Percentiles rank a stretch among this genome's conserved stretches.
Conservation (phyloP, 2,329 filamentous ascomycete species). For the Teratosphaeria gauchensis region DNA sequence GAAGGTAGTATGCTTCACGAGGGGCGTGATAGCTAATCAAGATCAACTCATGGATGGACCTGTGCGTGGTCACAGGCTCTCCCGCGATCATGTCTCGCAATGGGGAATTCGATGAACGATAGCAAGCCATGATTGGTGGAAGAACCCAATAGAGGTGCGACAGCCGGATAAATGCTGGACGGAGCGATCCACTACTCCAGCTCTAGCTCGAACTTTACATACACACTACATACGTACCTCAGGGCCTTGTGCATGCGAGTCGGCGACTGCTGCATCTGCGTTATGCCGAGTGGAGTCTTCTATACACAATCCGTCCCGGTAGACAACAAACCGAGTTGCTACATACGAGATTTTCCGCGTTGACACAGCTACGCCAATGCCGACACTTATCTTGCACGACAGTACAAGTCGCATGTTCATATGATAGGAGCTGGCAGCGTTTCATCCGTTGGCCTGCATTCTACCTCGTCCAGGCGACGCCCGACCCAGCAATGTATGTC, state of each 20-base stretch:
- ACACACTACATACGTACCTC: not conserved
- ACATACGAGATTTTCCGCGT: not conserved
- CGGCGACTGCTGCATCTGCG: not conserved
- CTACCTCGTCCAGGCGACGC: not conserved
- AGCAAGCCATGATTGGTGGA: no score
- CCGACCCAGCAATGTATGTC: conserved; percentile 18
- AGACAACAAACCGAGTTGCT: not conserved
- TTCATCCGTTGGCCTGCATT: not conserved
- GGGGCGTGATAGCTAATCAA: no score
- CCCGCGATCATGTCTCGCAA: no score
- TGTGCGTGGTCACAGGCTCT: no score
- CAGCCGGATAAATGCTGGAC: no score
- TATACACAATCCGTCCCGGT: not conserved
- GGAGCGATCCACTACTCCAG: not conserved
- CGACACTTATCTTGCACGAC: not conserved
- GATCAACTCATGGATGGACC: no score
- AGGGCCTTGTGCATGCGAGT: no score
- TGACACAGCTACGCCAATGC: not conserved
- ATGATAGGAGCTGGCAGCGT: not conserved
- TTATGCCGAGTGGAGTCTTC: not conserved
- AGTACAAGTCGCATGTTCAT: not conserved
- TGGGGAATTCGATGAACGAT: no score
- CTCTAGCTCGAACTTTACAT: not conserved
- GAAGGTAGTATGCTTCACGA: no score
- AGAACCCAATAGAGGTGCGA: no score